Conservation (phyloP, 2,329 filamentous ascomycete genomes). For the Penicillium palitans region DNA sequence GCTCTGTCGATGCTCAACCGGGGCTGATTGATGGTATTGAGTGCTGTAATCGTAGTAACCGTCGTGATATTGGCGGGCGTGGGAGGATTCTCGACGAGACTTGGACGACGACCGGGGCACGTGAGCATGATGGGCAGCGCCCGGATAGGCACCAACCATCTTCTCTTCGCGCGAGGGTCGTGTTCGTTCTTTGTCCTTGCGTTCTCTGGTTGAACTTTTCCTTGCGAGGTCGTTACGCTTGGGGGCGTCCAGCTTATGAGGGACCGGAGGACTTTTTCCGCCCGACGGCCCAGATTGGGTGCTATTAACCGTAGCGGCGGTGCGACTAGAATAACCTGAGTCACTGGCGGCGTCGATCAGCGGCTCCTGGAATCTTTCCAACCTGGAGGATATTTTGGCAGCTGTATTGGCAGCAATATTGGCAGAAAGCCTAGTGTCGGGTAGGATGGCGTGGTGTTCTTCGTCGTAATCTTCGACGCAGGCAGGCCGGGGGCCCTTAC, state of each 20-base stretch:
- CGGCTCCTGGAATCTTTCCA: constrained; percentile 39
- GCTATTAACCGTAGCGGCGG: constrained; percentile 54
- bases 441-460: constrained; percentile 43
- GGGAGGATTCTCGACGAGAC: constrained; percentile 34
- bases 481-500: constrained; percentile 44
- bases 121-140: constrained; percentile 31
- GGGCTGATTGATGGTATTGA: constrained; percentile 34
- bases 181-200: constrained; percentile 31
- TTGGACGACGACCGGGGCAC: constrained; percentile 37
- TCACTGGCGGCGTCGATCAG: constrained; percentile 56
- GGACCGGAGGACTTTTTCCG: constrained; percentile 37
- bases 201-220: constrained; percentile 35
- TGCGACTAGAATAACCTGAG: constrained; percentile 63
- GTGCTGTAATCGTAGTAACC: constrained; percentile 40
- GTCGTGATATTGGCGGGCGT: constrained; percentile 33
- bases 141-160: constrained; percentile 38
- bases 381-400: constrained; percentile 48
- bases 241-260: constrained; percentile 42
- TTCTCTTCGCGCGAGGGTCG: constrained; percentile 35
- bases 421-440: constrained; percentile 48
- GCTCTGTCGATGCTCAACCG: constrained; percentile 35
- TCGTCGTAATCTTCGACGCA: constrained; percentile 53
- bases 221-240: constrained; percentile 31
- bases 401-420: constrained; percentile 49
- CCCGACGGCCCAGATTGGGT: constrained; percentile 52